phyloP scores from a whole-genome alignment of 1,284 basidiomycete species.

The Tilletiaria anomala region DNA sequence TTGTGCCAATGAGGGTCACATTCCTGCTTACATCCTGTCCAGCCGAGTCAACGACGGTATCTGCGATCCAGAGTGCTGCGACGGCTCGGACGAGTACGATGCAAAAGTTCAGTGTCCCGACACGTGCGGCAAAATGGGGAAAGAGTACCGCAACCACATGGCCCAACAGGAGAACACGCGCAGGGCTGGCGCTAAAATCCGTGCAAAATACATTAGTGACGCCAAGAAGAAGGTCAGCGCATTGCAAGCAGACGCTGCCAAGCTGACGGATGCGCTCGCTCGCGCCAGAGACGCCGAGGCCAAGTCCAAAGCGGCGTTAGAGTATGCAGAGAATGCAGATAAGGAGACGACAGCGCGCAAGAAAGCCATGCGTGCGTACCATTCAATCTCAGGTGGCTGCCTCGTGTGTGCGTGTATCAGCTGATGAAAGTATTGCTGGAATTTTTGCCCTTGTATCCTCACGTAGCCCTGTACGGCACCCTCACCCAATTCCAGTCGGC shows the following conservation, averaged over 20 bases:
- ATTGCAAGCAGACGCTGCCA: slow-evolving; percentile 23
- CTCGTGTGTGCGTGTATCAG: not conserved
- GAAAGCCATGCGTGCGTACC: slow-evolving; percentile 64
- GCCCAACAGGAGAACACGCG: slow-evolving; percentile 61
- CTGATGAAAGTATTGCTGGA: not conserved
- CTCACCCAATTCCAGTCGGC: slow-evolving; percentile 60
- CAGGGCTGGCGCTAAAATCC: slow-evolving; percentile 77
- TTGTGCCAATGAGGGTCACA: slow-evolving; percentile 76
- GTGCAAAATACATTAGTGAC: slow-evolving; percentile 70
- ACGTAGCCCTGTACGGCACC: slow-evolving; percentile 60
- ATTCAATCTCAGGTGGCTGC: too few relatives aligned
- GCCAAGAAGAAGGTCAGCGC: slow-evolving; percentile 49
- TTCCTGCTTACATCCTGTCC: slow-evolving; percentile 61
- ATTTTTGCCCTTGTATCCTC: not conserved
- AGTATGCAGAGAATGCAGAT: slow-evolving; percentile 15
- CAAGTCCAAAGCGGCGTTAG: slow-evolving; percentile 10
- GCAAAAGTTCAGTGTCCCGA: slow-evolving; percentile 54
- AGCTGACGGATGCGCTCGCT: slow-evolving; percentile 49
- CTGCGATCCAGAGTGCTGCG: slow-evolving; percentile 88
- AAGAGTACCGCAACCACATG: slow-evolving; percentile 51
- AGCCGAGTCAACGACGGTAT: slow-evolving; percentile 86
- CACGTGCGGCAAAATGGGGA: slow-evolving; percentile 61
- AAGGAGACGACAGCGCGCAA: slow-evolving; percentile 44
- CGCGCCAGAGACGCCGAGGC: slow-evolving; percentile 45
- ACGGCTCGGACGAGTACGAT: slow-evolving; percentile 78